phyloP scores from a whole-genome alignment of 1,284 basidiomycete genomes.

The Ganoderma boninense region DNA sequence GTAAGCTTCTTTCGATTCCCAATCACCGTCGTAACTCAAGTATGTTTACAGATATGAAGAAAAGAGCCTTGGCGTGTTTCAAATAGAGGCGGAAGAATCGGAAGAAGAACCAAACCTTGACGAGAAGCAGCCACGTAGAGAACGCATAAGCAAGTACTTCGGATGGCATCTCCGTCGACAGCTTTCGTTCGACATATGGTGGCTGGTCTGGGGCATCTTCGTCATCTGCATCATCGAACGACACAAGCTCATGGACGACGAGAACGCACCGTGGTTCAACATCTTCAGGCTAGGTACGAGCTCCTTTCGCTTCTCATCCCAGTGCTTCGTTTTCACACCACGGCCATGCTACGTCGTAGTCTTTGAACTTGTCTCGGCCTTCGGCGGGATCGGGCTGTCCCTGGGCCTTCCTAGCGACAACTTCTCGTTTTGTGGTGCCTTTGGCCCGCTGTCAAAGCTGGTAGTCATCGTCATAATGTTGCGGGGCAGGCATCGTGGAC shows the following conservation, averaged over 20 bases:
- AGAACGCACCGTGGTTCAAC: constrained; percentile 67
- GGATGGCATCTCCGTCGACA: constrained; percentile 75
- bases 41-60: constrained; percentile 64
- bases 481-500: constrained; percentile 64
- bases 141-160: constrained; percentile 63
- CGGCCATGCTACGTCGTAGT: constrained; percentile 36
- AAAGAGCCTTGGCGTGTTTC: constrained; percentile 69
- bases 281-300: constrained; percentile 53
- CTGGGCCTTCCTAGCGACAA: constrained; percentile 56
- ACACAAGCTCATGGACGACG: constrained; percentile 59
- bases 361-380: constrained; percentile 67
- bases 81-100: constrained; percentile 52
- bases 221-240: constrained; percentile 75
- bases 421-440: constrained; percentile 58
- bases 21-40: background rate
- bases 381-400: constrained; percentile 66
- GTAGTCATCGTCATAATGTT: constrained; percentile 69
- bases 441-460: constrained; percentile 62
- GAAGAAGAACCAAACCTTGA: constrained; percentile 53
- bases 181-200: constrained; percentile 69
- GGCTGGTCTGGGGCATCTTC: constrained; percentile 69
- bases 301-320: background rate
- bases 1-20: constrained; percentile 49
- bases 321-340: background rate
- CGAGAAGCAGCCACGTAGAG: constrained; percentile 46